phyloP scores from a whole-genome alignment of 495 filamentous ascomycete species.

The Trichoderma asperelloides region DNA sequence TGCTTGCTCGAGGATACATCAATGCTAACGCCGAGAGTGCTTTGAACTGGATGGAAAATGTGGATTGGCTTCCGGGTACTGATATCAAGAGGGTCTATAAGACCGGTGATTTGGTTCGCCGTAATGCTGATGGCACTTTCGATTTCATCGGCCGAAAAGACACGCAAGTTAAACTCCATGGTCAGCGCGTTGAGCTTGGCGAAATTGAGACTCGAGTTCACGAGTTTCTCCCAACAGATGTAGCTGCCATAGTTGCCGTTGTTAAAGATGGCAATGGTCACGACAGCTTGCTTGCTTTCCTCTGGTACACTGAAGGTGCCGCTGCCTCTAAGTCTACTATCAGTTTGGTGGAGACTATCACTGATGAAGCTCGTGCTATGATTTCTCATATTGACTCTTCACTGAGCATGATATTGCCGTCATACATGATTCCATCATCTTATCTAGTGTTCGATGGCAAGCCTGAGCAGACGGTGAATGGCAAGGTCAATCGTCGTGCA shows the following conservation, averaged over 20 bases:
- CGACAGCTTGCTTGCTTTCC: neutral
- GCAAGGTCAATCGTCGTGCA: conserved; percentile 53
- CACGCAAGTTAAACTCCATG: conserved; percentile 53
- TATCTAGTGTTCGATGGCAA: conserved; percentile 1
- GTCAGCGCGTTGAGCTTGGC: conserved; percentile 56
- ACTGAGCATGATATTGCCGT: neutral
- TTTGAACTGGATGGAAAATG: conserved; percentile 39
- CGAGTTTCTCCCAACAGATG: conserved; percentile 1
- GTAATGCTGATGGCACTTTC: conserved; percentile 34
- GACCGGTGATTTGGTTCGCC: conserved; percentile 36
- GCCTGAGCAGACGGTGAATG: conserved; percentile 28
- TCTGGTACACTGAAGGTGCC: neutral
- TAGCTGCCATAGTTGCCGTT: conserved; percentile 5
- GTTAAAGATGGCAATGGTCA: neutral
- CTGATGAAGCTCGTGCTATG: neutral
- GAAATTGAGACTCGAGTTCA: conserved; percentile 45
- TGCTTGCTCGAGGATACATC: conserved; percentile 41
- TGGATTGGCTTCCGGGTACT: conserved; percentile 38
- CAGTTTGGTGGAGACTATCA: neutral
- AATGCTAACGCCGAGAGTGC: conserved; percentile 32
- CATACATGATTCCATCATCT: conserved; percentile 5
- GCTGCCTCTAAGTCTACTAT: neutral
- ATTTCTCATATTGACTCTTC: conserved; percentile 3
- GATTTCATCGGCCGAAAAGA: conserved; percentile 30
- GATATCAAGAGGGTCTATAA: conserved; percentile 26